Conservation (phyloP, 495 filamentous ascomycete genomes). For the Collariella sp. region DNA sequence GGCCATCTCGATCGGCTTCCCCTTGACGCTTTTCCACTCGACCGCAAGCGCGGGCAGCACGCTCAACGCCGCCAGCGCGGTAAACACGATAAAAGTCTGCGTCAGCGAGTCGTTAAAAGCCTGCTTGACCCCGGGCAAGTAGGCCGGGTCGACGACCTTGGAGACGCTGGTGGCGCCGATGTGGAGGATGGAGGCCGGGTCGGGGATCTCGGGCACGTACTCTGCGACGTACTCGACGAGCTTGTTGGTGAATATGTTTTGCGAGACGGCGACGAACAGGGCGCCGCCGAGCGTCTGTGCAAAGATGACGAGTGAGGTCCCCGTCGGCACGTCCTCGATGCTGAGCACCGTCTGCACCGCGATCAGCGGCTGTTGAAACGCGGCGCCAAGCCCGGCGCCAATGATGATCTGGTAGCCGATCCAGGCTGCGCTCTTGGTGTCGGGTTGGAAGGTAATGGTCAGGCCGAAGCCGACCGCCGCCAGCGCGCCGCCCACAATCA, state of each 20-base stretch:
- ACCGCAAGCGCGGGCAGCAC: slow-evolving; percentile 53
- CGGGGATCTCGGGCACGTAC: slow-evolving; percentile 41
- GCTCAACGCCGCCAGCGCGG: slow-evolving; percentile 53
- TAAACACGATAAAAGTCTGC: slow-evolving; percentile 58
- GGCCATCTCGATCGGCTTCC: slow-evolving; percentile 62
- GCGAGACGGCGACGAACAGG: slow-evolving; percentile 63
- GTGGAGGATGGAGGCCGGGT: slow-evolving; percentile 42
- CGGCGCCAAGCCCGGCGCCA: slow-evolving; percentile 60
- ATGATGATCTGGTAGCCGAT: slow-evolving; percentile 69
- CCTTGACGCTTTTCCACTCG: slow-evolving; percentile 80
- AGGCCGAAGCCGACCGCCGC: slow-evolving; percentile 61
- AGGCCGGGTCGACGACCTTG: slow-evolving; percentile 33
- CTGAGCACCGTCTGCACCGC: slow-evolving; percentile 60
- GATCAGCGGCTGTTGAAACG: slow-evolving; percentile 60
- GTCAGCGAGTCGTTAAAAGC: slow-evolving; percentile 68
- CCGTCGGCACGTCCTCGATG: slow-evolving; percentile 54
- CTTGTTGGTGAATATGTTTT: slow-evolving; percentile 70
- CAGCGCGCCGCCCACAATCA: slow-evolving; percentile 53
- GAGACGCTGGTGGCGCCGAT: slow-evolving; percentile 64
- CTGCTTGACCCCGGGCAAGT: slow-evolving; percentile 46
- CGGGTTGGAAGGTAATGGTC: slow-evolving; percentile 51
- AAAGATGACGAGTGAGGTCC: slow-evolving; percentile 59
- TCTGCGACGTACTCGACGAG: slow-evolving; percentile 48
- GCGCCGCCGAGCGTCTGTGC: slow-evolving; percentile 64
- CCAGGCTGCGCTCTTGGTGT: slow-evolving; percentile 52